A percentile compares a stretch with the other conserved stretches of the same genome.
Evolutionary conservation across 495 filamentous ascomycete genomes (phyloP).

Genomic region (Aspergillus mulundensis): DNA sequence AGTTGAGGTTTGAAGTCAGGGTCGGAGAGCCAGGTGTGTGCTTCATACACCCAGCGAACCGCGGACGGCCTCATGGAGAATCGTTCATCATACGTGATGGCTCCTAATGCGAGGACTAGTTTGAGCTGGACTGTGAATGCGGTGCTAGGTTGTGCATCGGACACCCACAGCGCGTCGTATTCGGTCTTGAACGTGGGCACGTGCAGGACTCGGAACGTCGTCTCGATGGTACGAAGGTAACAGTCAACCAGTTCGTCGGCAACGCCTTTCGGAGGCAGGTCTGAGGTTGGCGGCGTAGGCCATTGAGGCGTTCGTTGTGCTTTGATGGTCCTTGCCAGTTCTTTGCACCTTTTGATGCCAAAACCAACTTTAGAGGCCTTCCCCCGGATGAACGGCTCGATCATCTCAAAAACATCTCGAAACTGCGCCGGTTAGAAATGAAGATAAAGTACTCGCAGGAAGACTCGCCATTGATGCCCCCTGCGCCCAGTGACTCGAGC

Average conservation of each 20-base stretch:
- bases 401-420: constrained; percentile 33
- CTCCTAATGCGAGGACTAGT: constrained; percentile 50
- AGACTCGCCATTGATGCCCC: constrained; percentile 36
- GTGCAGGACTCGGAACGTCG: constrained; percentile 53
- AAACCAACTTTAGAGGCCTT: constrained; percentile 30
- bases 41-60: constrained; percentile 47
- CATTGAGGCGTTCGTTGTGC: constrained; percentile 37
- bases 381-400: constrained; percentile 39
- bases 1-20: constrained; percentile 49
- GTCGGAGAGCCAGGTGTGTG: constrained; percentile 50
- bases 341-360: constrained; percentile 43
- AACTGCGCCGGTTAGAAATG: constrained; percentile 22
- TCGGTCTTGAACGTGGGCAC: constrained; percentile 50
- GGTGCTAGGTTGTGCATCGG: constrained; percentile 22
- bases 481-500: constrained; percentile 55
- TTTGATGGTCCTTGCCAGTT: constrained; percentile 44
- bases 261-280: constrained; percentile 43
- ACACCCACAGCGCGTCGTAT: constrained; percentile 28
- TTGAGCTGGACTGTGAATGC: constrained; percentile 42
- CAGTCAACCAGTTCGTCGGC: constrained; percentile 38
- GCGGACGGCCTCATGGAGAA: constrained; percentile 36
- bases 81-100: constrained; percentile 32
- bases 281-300: constrained; percentile 30
- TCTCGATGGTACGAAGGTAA: constrained; percentile 42
- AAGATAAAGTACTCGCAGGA: background rate